These are phyloP conservation scores for Botrytis fabae DNA, from an alignment of 2,329 filamentous ascomycete genomes.

Conservation along the genomic window DNA sequence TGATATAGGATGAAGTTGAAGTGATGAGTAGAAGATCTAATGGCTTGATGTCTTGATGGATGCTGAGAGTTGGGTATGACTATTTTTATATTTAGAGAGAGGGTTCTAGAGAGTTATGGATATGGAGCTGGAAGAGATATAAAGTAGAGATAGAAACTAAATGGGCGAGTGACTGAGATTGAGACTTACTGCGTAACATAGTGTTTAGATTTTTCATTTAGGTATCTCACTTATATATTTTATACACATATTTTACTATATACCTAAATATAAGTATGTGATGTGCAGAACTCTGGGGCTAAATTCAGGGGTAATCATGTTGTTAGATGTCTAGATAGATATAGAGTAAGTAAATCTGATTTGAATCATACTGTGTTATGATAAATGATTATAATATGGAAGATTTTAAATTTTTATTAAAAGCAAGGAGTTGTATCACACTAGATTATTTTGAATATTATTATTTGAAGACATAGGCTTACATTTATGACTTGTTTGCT, in stretches of 20 bases:
- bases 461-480: not conserved
- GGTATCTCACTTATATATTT: no score
- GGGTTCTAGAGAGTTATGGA: not conserved
- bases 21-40: not conserved
- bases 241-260: no score
- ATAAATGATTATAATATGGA: no score
- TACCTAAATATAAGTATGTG: not conserved
- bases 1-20: no score
- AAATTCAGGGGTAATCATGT: not conserved
- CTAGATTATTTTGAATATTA: not conserved
- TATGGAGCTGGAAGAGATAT: not conserved
- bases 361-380: no score
- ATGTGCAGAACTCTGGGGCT: accelerated
- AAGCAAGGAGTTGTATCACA: no score
- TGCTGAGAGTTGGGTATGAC: not conserved
- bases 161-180: not conserved
- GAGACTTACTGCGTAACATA: not conserved
- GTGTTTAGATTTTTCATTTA: no score
- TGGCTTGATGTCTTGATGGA: no score
- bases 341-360: no score
- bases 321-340: no score
- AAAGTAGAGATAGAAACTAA: not conserved
- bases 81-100: not conserved
- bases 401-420: no score
- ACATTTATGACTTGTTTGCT: not conserved